Conservation (phyloP, 257 asterid species). For the Gynochthodes officinalis region DNA sequence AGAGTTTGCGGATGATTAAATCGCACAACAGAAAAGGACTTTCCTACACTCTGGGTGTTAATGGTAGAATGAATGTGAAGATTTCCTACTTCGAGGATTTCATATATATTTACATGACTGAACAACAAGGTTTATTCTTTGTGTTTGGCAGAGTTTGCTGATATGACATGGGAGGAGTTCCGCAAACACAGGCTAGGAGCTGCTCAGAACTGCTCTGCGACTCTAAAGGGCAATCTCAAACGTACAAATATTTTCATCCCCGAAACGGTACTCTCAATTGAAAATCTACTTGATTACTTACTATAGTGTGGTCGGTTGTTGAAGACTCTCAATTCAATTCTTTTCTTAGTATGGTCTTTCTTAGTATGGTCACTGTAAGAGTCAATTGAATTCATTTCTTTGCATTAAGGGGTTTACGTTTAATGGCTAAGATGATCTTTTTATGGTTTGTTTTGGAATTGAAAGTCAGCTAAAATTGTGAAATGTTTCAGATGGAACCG, state of each 20-base stretch:
- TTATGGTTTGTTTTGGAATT: neutral
- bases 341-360: neutral
- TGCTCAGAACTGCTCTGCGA: slow-evolving; percentile 97
- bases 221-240: slow-evolving; percentile 73
- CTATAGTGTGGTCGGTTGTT: too few relatives aligned
- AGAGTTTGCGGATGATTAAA: slow-evolving; percentile 63
- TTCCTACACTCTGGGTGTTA: slow-evolving; percentile 71
- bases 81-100: too few relatives aligned
- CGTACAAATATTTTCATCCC: slow-evolving; percentile 57
- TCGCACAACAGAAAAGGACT: slow-evolving; percentile 85
- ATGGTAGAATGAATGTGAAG: too few relatives aligned
- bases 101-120: too few relatives aligned
- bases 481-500: neutral
- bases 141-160: slow-evolving; percentile 62
- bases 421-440: neutral
- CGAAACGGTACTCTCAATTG: slow-evolving; percentile 51
- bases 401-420: neutral
- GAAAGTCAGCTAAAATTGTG: neutral
- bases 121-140: too few relatives aligned
- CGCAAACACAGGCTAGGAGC: slow-evolving; percentile 72
- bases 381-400: neutral
- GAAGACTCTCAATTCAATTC: too few relatives aligned
- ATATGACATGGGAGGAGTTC: slow-evolving; percentile 97
- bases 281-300: too few relatives aligned
- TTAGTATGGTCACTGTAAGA: neutral